A percentile compares a stretch with the other conserved stretches of the same genome.
Evolutionary conservation across 768 basidiomycete species (phyloP).

Genomic region (Kwoniella dendrophila): DNA sequence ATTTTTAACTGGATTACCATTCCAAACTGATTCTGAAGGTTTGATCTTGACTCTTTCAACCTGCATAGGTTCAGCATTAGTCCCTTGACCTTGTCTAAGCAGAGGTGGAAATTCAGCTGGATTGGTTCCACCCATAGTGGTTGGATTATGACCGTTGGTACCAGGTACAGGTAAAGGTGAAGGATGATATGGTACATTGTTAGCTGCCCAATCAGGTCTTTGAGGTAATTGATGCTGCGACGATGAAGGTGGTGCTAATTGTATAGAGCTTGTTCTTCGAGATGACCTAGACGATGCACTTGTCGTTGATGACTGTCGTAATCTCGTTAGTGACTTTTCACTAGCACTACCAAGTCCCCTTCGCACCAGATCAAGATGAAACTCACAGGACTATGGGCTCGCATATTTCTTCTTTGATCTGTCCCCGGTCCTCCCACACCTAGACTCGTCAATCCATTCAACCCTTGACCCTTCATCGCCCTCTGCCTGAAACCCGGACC

Average conservation of each 20-base stretch:
- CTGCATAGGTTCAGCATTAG: conserved; percentile 43
- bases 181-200: conserved; percentile 48
- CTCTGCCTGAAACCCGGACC: conserved; percentile 37
- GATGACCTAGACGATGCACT: conserved; percentile 47
- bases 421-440: conserved; percentile 18
- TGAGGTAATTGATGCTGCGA: conserved; percentile 44
- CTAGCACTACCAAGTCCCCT: too few species aligned
- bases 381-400: conserved; percentile 51
- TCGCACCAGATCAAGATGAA: background rate
- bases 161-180: conserved; percentile 30
- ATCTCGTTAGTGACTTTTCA: too few species aligned
- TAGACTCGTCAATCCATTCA: conserved; percentile 39
- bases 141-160: background rate
- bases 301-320: conserved; percentile 32
- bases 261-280: conserved; percentile 33
- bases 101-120: conserved; percentile 42
- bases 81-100: conserved; percentile 29
- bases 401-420: conserved; percentile 15
- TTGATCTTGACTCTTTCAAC: conserved; percentile 33
- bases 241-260: conserved; percentile 26
- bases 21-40: conserved; percentile 35
- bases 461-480: conserved; percentile 33
- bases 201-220: conserved; percentile 49
- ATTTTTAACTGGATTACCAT: conserved; percentile 23
- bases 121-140: conserved; percentile 7